These are phyloP conservation scores for Oryza officinalis DNA, from an alignment of 176 grass and related monocot species.

Conservation along the genomic window DNA sequence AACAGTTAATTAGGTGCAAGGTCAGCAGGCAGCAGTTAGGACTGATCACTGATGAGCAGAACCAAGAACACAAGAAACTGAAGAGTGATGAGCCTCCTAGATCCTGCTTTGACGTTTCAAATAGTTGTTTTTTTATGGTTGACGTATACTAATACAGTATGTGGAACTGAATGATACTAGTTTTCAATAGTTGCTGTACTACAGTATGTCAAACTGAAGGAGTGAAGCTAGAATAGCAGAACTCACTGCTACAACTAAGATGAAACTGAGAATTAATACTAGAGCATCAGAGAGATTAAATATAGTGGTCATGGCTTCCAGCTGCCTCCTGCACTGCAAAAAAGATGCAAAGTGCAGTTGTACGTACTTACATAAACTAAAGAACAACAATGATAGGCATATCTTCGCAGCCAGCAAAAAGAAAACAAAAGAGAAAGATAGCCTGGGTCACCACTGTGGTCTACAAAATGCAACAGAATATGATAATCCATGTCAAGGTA, in stretches of 20 bases:
- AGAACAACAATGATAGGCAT: constrained; percentile 36
- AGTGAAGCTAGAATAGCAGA: not conserved
- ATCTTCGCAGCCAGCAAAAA: constrained; percentile 6
- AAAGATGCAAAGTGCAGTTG: constrained; percentile 42
- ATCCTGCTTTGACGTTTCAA: constrained; percentile 10
- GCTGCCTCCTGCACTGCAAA: not conserved
- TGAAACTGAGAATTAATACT: not conserved
- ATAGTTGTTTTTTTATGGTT: not conserved
- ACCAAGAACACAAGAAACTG: not conserved
- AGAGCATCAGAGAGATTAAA: not conserved
- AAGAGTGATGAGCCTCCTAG: constrained; percentile 11
- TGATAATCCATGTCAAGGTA: not conserved
- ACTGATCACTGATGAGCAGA: not conserved
- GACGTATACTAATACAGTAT: not conserved
- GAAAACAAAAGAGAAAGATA: constrained; percentile 27
- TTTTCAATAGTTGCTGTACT: not conserved
- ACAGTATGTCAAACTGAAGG: constrained; percentile 3
- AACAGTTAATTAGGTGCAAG: constrained; percentile 33
- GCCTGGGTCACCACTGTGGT: not conserved
- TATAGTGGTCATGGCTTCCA: constrained; percentile 24
- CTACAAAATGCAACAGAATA: not conserved
- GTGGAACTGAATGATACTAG: not conserved
- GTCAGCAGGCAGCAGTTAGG: constrained; percentile 13
- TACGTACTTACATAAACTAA: constrained; percentile 42
- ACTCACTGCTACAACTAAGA: not conserved